Evolutionary conservation across 495 filamentous ascomycete species (phyloP).

Genomic region (Symbiotaphrina buchneri): DNA sequence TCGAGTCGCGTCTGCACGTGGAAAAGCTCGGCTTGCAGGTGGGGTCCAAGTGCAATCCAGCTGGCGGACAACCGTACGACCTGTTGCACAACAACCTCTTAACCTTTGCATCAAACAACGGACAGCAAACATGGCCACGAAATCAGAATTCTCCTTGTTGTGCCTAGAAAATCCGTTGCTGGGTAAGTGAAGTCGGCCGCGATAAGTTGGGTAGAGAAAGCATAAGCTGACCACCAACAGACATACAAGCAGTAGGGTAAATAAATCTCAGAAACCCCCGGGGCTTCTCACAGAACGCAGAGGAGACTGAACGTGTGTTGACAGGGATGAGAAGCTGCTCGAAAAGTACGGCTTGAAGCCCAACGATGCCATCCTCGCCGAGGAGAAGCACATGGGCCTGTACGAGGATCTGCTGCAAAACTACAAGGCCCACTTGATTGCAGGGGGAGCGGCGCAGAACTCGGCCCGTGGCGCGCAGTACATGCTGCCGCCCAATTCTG

Average conservation of each 20-base stretch:
- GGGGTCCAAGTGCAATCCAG: no score
- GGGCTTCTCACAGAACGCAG: neutral
- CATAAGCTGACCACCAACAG: neutral
- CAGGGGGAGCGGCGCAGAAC: constrained; percentile 95
- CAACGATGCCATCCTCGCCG: constrained; percentile 94
- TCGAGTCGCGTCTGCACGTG: no score
- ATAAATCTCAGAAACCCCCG: neutral
- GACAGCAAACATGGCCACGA: neutral
- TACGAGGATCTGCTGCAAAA: constrained; percentile 82
- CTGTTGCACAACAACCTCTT: no score
- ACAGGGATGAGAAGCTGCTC: constrained; percentile 52
- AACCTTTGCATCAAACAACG: no score
- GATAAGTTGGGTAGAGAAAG: neutral
- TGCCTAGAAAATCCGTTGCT: constrained; percentile 6
- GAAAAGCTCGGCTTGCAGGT: no score
- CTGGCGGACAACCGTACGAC: no score
- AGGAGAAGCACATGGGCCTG: constrained; percentile 66
- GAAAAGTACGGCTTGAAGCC: constrained; percentile 81
- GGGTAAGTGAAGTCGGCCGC: neutral
- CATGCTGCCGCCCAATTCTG: constrained; percentile 65
- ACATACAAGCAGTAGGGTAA: constrained; percentile 5
- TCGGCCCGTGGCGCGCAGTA: constrained; percentile 92
- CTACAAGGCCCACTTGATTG: constrained; percentile 78
- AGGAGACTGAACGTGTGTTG: neutral
- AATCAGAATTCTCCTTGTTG: constrained; percentile 2